Percentiles rank a stretch among this genome's conserved stretches.
Evolutionary conservation across 2,329 filamentous ascomycete genomes (phyloP).

Genomic region (Gyromitra esculenta): DNA sequence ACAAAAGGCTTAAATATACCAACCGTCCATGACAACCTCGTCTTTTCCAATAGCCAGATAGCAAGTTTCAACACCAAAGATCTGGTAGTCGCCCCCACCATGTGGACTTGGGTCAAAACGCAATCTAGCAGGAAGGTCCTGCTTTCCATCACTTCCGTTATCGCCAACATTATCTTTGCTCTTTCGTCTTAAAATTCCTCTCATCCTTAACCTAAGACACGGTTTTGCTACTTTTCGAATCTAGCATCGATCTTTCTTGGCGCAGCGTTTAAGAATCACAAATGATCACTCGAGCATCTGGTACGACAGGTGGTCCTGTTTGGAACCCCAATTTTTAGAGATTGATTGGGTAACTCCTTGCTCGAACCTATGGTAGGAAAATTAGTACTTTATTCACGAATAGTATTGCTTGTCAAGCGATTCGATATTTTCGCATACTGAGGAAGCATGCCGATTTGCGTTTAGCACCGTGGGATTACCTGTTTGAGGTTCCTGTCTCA

Average conservation of each 20-base stretch:
- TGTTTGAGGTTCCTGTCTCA: slow-evolving; percentile 18
- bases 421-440: slow-evolving; percentile 20
- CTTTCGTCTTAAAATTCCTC: not conserved
- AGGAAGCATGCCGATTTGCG: slow-evolving; percentile 44
- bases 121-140: no score
- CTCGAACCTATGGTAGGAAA: not conserved
- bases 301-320: not conserved
- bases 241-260: not conserved
- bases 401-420: slow-evolving; percentile 28
- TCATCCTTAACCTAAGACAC: not conserved
- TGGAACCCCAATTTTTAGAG: not conserved
- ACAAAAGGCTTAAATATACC: no score
- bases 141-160: not conserved
- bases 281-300: slow-evolving; percentile 21
- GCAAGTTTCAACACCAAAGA: not conserved
- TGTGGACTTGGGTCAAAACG: not conserved
- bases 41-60: no score
- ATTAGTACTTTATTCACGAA: slow-evolving; percentile 12
- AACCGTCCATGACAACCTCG: no score
- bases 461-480: slow-evolving; percentile 2
- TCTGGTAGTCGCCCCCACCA: not conserved
- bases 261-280: not conserved
- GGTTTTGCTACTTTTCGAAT: not conserved
- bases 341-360: slow-evolving; percentile 11
- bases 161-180: not conserved